Base-by-base conservation (phyloP, 257 asterid species). In the Catharanthus roseus region DNA sequence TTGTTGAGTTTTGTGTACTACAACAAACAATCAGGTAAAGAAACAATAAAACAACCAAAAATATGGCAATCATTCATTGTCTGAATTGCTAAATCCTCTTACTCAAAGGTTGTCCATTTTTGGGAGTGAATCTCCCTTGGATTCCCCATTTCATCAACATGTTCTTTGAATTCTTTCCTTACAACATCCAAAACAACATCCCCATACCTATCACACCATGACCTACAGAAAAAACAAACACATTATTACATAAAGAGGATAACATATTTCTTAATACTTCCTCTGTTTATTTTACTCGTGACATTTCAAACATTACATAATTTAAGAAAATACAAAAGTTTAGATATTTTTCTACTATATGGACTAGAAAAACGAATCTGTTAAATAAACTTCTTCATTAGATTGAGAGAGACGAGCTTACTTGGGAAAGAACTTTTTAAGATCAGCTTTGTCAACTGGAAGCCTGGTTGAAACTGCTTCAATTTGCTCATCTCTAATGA, bases 401-500 rank as follows among this genome's bases (percentile, higher is more conserved):
- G 26, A 72, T 8, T 19, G 21, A n/a, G 60, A 54, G 6, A 54
- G 60, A 54, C 49, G 19, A 51, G 47, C 88, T 86, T 85, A 87
- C 97, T 82, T 86, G 45, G 97, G 80, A 47, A 89, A 85, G 74
- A 79, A 63, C 81, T 57, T 79, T 58, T 61, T 78, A 45, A 91
- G 80, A 78, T 91, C 97, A 49, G 81, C 90, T 77, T 77, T 84
- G 76, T 89, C 91, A 28, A 79, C 92, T 28, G 96, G 96, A 74
- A 91, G 91, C 86, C 87, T 82, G 39, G 86, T 88, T 45, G 97
- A 86, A 73, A 91, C 85, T n/a, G 81, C 88, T 82, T 91, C 95
- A 63, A 91, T 84, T 65, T 91, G 86, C 55, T 87, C 91, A 72
- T 89, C 88, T 71, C 96, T 89, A 82, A 26, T 16, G 26, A 41